phyloP scores from a whole-genome alignment of 164 flowering plant genomes.

The Euptelea pleiosperma region DNA sequence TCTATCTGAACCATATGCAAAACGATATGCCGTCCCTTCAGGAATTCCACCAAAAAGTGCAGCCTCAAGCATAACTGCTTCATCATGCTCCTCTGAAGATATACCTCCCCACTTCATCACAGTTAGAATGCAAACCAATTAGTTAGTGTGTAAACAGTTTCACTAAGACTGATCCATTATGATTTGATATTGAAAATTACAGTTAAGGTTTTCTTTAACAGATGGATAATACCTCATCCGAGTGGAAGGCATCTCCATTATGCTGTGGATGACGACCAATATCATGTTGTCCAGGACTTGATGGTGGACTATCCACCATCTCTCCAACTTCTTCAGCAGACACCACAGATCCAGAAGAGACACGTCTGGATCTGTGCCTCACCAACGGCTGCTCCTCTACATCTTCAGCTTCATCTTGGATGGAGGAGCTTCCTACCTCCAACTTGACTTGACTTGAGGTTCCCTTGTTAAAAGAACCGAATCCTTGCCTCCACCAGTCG shows the following conservation, averaged over 20 bases:
- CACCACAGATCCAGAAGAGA: constrained; percentile 37
- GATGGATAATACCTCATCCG: constrained; percentile 53
- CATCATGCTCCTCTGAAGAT: constrained; percentile 94
- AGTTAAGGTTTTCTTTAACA: not conserved
- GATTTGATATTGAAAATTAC: not conserved
- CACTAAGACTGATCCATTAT: too few species aligned
- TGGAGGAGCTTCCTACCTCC: constrained; percentile 56
- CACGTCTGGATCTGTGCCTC: constrained; percentile 56
- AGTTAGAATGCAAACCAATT: constrained; percentile 4
- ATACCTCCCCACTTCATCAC: constrained; percentile 90
- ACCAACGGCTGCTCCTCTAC: constrained; percentile 67
- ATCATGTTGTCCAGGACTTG: constrained; percentile 41
- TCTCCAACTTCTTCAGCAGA: constrained; percentile 37
- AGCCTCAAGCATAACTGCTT: constrained; percentile 99
- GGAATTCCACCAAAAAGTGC: constrained; percentile 96
- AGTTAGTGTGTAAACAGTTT: too few species aligned
- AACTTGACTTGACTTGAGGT: constrained; percentile 30
- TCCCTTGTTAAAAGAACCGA: constrained; percentile 25
- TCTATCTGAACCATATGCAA: constrained; percentile 36
- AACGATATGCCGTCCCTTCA: constrained; percentile 54
- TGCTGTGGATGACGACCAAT: constrained; percentile 25
- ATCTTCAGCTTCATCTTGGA: constrained; percentile 62
- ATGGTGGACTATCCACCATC: constrained; percentile 40
- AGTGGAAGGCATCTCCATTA: constrained; percentile 45
- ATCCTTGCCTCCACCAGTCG: constrained; percentile 29